Base-by-base conservation (phyloP, 2,329 filamentous ascomycete genomes). In the Pseudocercospora vitis region DNA sequence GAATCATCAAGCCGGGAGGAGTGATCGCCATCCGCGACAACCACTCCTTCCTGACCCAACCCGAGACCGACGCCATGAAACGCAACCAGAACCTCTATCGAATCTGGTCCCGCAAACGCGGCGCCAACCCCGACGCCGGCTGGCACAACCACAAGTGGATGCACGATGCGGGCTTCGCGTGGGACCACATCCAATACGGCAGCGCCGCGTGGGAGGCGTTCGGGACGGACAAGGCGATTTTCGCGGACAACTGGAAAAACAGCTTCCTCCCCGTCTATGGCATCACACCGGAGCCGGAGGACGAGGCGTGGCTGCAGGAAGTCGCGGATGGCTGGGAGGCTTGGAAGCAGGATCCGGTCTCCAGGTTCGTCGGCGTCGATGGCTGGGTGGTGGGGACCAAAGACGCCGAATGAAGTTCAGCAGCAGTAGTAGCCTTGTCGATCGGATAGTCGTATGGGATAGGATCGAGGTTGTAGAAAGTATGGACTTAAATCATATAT, bases 1-100 rank as follows among this genome's bases (percentile, higher is more conserved):
- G 78, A 0, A 76, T 84, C 1, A 64, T 72, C 21, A 81, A 78
- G 63, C 66, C 68, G 3, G 77, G 76, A 4, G 81, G 80, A 2
- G 70, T 83, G 7, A 65, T 84, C 14, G 79, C 78, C 0, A 66
- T 65, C 1, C 69, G 76, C 2, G 76, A 78, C 44, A 53, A 51
- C 28, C 40, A 48, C 7, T 14, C 33, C 6, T 39, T 46, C 21
- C 39, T 37, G 48, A 49, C 42, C 16, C 18, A 31, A 16, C 33
- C 56, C 9, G 46, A 55, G 18, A 53, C 50, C 9, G 35, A 45
- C 2, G 54, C 58, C 1, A 55, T 53, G 6, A 24, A 50, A 8
- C 58, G 50, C 18, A 55, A 56, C 23, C 57, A 49, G 4, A 50
- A 59, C 6, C 29, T 52, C 2, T 48, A 51, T 21, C 47, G 48